Base-by-base conservation (phyloP, 176 grass and related monocot genomes). In the Pontederia paniculata region DNA sequence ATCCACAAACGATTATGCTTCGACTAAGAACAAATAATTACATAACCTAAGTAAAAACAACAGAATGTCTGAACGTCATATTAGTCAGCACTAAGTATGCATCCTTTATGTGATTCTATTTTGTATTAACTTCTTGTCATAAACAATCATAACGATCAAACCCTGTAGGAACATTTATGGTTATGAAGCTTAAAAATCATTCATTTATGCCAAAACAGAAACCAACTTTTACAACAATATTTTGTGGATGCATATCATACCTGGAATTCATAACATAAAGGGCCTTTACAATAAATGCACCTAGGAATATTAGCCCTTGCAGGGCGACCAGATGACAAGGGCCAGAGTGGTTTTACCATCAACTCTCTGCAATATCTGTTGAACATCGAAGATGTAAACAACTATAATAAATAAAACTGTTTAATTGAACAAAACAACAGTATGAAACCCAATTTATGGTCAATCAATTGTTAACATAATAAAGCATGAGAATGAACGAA, bases 241-340 rank as follows among this genome's bases (percentile, higher is more conserved):
- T 68, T 53, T 42, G 60, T 28, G 58, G 12, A 48, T 48, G 14
- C 12, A 12, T 22, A 4, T 21, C 71, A 51, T 72, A 91, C 93
- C 91, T 97, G 93, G 74, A 97, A 97, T 77, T 97, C 93, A 50
- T 81, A 97, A 70, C 80, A 66, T 42, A 90, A 55, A 57, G 91
- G 74, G 17, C 80, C 83, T 76, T 81, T 84, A 67, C 91, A 97
- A 44, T 87, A 79, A 61, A 60, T 62, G 67, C 86, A 97, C 62
- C 66, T 57, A 70, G 83, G 86, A 47, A 97, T 81, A 53, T 87
- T 77, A 12, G 45, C 69, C 55, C 57, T 73, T 49, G 86, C 84
- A 22, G 80, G 83, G 22, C 71, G 63, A 16, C 86, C 86, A 69
- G 72, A 62, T 49, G 74, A 90, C 55, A 87, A 68, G 12, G 83